Conservation (phyloP, 2,329 filamentous ascomycete genomes). For the Penicillium hordei region DNA sequence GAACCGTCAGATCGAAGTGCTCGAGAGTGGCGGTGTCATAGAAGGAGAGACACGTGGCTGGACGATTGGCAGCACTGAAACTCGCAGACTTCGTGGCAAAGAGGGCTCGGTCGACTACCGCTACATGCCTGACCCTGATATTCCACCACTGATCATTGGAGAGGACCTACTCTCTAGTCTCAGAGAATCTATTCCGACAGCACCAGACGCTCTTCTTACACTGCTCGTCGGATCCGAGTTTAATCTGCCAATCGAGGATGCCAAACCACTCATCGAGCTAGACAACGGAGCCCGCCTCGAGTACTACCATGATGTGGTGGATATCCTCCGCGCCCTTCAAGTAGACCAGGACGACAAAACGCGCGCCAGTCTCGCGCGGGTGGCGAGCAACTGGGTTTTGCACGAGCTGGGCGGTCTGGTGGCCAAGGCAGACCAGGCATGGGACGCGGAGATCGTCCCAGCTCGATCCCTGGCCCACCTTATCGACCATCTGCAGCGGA, state of each 20-base stretch:
- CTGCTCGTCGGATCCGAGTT: slow-evolving; percentile 61
- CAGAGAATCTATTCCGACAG: slow-evolving; percentile 61
- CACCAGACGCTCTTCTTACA: slow-evolving; percentile 70
- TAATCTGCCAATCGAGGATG: slow-evolving; percentile 75
- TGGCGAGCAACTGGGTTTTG: slow-evolving; percentile 67
- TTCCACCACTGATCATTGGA: slow-evolving; percentile 75
- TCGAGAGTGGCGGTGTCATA: slow-evolving; percentile 72
- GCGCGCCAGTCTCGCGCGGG: slow-evolving; percentile 44
- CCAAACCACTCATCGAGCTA: slow-evolving; percentile 72
- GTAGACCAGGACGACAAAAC: slow-evolving; percentile 27
- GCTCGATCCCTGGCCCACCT: slow-evolving; percentile 47
- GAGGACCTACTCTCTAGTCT: slow-evolving; percentile 67
- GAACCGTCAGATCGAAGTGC: slow-evolving; percentile 77
- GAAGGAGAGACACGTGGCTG: slow-evolving; percentile 90
- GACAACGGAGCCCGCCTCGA: slow-evolving; percentile 78
- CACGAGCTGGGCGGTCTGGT: slow-evolving; percentile 70
- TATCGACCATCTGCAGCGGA: slow-evolving; percentile 45
- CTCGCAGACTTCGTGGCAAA: slow-evolving; percentile 79
- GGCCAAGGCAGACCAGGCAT: slow-evolving; percentile 52
- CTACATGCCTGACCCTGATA: slow-evolving; percentile 96
- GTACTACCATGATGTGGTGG: slow-evolving; percentile 63
- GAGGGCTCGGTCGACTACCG: slow-evolving; percentile 97
- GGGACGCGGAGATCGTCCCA: slow-evolving; percentile 42
- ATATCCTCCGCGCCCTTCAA: slow-evolving; percentile 34
- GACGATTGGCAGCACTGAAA: slow-evolving; percentile 81